Conservation (phyloP, 2,329 filamentous ascomycete species). For the Hortaea sp. region DNA sequence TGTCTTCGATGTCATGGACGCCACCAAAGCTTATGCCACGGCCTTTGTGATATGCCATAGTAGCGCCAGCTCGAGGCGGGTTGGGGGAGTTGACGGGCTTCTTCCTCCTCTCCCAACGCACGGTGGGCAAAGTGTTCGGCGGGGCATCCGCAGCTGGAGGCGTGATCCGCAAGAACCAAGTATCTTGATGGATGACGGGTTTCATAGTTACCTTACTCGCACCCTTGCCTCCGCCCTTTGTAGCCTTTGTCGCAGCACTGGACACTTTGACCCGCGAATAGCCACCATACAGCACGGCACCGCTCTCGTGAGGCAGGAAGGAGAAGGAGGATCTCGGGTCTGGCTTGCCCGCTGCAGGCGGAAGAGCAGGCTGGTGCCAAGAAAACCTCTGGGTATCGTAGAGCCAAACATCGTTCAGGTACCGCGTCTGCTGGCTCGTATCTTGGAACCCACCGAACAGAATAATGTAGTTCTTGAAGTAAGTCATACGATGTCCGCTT, state of each 20-base stretch:
- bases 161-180: constrained; percentile 78
- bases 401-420: constrained; percentile 86
- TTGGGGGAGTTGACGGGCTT: constrained; percentile 80
- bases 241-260: constrained; percentile 46
- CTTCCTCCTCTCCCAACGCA: constrained; percentile 90
- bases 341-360: constrained; percentile 66
- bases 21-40: constrained; percentile 89
- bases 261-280: constrained; percentile 83
- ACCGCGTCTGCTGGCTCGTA: constrained; percentile 88
- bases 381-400: constrained; percentile 83
- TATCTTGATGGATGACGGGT: constrained; percentile 87
- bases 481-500: constrained; percentile 74
- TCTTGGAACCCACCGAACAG: constrained; percentile 97
- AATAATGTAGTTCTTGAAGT: constrained; percentile 93
- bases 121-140: constrained; percentile 54
- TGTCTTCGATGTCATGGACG: constrained; percentile 51
- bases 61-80: constrained; percentile 75
- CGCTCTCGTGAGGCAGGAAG: constrained; percentile 78
- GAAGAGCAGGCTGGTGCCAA: constrained; percentile 70
- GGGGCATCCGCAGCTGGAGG: constrained; percentile 59
- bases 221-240: constrained; percentile 43
- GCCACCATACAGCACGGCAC: constrained; percentile 83
- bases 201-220: constrained; percentile 54
- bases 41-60: constrained; percentile 90
- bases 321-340: constrained; percentile 88